Percentiles rank a stretch among this genome's conserved stretches.
Conservation (phyloP, 441 rosid species). For the Gossypium trilobum region DNA sequence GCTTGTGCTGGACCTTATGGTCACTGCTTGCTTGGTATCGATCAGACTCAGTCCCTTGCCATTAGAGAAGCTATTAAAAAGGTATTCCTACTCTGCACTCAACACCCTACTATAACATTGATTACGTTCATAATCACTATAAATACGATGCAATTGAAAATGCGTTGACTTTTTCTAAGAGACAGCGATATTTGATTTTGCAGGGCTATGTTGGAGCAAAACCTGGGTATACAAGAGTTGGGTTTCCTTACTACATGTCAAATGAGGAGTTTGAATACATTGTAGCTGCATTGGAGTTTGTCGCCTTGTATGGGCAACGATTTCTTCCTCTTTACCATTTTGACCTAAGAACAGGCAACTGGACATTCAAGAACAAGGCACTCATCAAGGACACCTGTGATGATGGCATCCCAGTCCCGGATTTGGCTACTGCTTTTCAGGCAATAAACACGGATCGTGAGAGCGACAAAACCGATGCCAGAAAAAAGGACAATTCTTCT, state of each 20-base stretch:
- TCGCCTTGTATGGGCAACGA: constrained; percentile 39
- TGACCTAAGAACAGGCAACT: constrained; percentile 30
- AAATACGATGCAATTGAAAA: not conserved
- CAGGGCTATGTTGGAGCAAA: constrained; percentile 43
- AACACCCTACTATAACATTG: not conserved
- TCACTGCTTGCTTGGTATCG: constrained; percentile 34
- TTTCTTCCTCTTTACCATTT: constrained; percentile 44
- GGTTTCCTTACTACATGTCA: constrained; percentile 64
- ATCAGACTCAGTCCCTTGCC: constrained; percentile 12
- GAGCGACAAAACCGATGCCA: not conserved
- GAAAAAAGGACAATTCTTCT: not conserved
- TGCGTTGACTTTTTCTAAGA: not conserved
- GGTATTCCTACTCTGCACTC: constrained; percentile 14
- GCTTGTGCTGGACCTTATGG: constrained; percentile 68
- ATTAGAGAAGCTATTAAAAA: constrained; percentile 28
- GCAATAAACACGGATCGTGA: not conserved
- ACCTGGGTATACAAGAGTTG: constrained; percentile 60
- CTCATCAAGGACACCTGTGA: constrained; percentile 3
- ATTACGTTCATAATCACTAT: not conserved
- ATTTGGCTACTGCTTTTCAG: constrained; percentile 11
- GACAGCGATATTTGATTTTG: not conserved
- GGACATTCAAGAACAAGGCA: constrained; percentile 27
- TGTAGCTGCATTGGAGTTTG: constrained; percentile 36
- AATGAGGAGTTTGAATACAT: constrained; percentile 43
- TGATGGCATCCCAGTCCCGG: not conserved